These are phyloP conservation scores for Talaromyces sp. DNA, from an alignment of 2,329 filamentous ascomycete species.

Conservation along the genomic window DNA sequence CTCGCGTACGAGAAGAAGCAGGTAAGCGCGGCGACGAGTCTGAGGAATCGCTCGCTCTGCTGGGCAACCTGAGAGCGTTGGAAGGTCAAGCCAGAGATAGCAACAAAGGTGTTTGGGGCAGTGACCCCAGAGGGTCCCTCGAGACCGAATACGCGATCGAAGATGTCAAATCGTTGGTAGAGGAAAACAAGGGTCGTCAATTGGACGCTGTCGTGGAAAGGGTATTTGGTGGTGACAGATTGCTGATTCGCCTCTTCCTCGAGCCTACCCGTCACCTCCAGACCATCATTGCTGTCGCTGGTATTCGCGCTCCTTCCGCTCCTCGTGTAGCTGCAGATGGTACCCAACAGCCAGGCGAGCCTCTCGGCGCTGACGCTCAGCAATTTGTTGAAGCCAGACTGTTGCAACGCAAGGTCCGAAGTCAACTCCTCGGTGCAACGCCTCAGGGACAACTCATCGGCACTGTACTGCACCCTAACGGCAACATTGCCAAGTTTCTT, in stretches of 20 bases:
- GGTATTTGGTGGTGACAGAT: constrained; percentile 84
- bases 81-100: constrained; percentile 76
- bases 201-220: constrained; percentile 86
- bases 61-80: constrained; percentile 73
- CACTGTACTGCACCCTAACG: constrained; percentile 78
- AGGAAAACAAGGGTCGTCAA: constrained; percentile 78
- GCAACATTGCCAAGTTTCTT: constrained; percentile 88
- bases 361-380: constrained; percentile 83
- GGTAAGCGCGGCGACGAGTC: constrained; percentile 80
- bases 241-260: constrained; percentile 77
- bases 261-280: constrained; percentile 82
- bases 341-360: constrained; percentile 78
- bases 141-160: constrained; percentile 78
- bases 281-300: constrained; percentile 83
- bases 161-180: constrained; percentile 70
- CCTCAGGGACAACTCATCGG: constrained; percentile 91
- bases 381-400: constrained; percentile 82
- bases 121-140: constrained; percentile 61
- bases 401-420: constrained; percentile 78
- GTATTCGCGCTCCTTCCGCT: constrained; percentile 84
- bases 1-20: constrained; percentile 90
- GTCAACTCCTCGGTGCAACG: constrained; percentile 79
- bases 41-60: constrained; percentile 64
- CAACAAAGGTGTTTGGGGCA: constrained; percentile 76
- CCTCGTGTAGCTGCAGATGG: constrained; percentile 78